Evolutionary conservation across 345 rosid genomes (phyloP).

Genomic region (Microcos paniculata): DNA sequence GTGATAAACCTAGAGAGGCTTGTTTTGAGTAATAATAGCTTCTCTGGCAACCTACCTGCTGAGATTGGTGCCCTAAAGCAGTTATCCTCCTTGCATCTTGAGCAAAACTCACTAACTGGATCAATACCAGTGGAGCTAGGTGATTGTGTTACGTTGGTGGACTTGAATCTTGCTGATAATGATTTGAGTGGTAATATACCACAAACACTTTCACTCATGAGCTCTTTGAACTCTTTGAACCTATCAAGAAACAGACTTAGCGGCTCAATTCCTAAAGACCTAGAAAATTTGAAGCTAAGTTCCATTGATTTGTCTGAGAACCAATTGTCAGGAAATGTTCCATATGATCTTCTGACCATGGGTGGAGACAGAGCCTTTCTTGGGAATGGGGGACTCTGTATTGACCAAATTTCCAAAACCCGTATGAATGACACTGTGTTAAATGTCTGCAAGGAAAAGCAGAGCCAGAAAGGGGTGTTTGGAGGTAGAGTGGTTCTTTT

Average conservation of each 20-base stretch:
- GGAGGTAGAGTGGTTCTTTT: slow-evolving; percentile 38
- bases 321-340: slow-evolving; percentile 59
- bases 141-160: slow-evolving; percentile 56
- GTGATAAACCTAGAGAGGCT: slow-evolving; percentile 57
- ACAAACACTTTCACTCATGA: slow-evolving; percentile 32
- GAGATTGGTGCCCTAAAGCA: slow-evolving; percentile 52
- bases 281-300: slow-evolving; percentile 67
- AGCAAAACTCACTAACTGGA: slow-evolving; percentile 62
- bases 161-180: slow-evolving; percentile 74
- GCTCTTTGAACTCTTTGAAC: slow-evolving; percentile 71
- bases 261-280: slow-evolving; percentile 54
- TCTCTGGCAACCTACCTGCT: slow-evolving; percentile 61
- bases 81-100: slow-evolving; percentile 71
- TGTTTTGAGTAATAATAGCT: slow-evolving; percentile 47
- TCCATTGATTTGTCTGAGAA: slow-evolving; percentile 73
- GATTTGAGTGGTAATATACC: slow-evolving; percentile 64
- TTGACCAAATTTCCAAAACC: slow-evolving; percentile 34
- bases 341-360: slow-evolving; percentile 56
- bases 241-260: slow-evolving; percentile 66
- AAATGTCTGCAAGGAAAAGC: slow-evolving; percentile 39
- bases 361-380: slow-evolving; percentile 66
- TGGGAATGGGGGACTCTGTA: slow-evolving; percentile 57
- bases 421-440: slow-evolving; percentile 23
- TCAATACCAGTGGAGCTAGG: slow-evolving; percentile 52
- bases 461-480: slow-evolving; percentile 22